These are phyloP conservation scores for Castanea mollissima DNA, from an alignment of 306 rosid genomes.

Conservation along the genomic window DNA sequence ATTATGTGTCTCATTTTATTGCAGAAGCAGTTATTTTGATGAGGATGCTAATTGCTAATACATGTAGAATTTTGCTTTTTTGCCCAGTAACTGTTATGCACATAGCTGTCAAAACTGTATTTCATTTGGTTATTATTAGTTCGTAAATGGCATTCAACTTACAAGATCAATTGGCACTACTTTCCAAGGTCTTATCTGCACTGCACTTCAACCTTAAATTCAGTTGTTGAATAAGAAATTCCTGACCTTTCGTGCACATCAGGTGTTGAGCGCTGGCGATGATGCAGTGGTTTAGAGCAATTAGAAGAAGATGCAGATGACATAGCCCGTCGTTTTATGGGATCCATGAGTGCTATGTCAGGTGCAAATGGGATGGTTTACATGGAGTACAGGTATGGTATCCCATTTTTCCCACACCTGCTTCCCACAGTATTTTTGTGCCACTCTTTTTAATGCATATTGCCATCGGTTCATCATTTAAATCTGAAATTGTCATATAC, in stretches of 20 bases:
- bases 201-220: slow-evolving; percentile 13
- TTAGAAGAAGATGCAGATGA: slow-evolving; percentile 90
- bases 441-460: not conserved
- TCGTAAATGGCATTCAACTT: slow-evolving; percentile 24
- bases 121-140: slow-evolving; percentile 8
- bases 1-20: not conserved
- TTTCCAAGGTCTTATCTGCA: slow-evolving; percentile 60
- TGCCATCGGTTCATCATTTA: not conserved
- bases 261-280: slow-evolving; percentile 89
- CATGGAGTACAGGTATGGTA: slow-evolving; percentile 84
- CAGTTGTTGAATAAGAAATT: slow-evolving; percentile 10
- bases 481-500: slow-evolving; percentile 4
- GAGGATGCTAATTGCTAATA: not conserved
- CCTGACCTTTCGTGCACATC: slow-evolving; percentile 22
- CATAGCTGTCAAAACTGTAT: slow-evolving; percentile 6
- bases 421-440: not conserved
- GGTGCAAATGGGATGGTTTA: slow-evolving; percentile 92
- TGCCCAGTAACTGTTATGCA: slow-evolving; percentile 15
- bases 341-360: slow-evolving; percentile 92
- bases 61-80: not conserved
- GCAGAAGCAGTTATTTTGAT: not conserved
- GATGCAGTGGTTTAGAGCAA: slow-evolving; percentile 88
- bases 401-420: not conserved
- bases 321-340: slow-evolving; percentile 66
- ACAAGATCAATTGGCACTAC: slow-evolving; percentile 85